Conservation (phyloP, 2,329 filamentous ascomycete genomes). For the Fusarium metavorans region DNA sequence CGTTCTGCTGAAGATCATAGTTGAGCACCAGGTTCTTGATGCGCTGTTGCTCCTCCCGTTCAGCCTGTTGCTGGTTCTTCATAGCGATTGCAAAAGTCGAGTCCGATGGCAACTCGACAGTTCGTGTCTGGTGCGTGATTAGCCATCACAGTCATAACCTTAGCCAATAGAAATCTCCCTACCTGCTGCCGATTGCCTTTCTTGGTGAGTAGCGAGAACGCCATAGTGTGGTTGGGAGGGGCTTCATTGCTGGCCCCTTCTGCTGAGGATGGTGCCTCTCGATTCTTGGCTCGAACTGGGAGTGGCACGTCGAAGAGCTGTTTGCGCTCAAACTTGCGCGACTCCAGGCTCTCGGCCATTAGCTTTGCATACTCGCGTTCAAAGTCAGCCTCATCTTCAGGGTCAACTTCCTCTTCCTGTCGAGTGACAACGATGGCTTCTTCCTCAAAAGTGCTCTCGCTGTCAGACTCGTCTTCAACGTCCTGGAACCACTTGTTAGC, state of each 20-base stretch:
- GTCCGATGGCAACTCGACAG: conserved; percentile 89
- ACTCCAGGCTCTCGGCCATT: conserved; percentile 97
- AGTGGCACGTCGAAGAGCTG: conserved; percentile 95
- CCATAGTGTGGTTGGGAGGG: conserved; percentile 75
- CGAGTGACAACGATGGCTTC: conserved; percentile 93
- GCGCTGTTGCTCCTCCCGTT: conserved; percentile 95
- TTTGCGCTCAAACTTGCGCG: conserved; percentile 95
- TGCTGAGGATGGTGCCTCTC: conserved; percentile 62
- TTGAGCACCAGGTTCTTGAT: conserved; percentile 99
- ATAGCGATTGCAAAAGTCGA: conserved; percentile 96
- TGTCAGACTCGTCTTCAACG: conserved; percentile 60
- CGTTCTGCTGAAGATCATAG: conserved; percentile 89
- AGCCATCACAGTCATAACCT: not conserved
- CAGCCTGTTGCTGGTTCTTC: conserved; percentile 94
- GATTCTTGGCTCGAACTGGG: conserved; percentile 81
- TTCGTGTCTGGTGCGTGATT: conserved; percentile 75
- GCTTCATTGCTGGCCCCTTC: conserved; percentile 43
- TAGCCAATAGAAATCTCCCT: not conserved
- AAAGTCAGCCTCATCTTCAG: conserved; percentile 95
- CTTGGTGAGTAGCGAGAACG: conserved; percentile 95
- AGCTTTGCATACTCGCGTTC: conserved; percentile 98
- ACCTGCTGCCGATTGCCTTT: conserved; percentile 96
- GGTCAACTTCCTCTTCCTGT: conserved; percentile 89
- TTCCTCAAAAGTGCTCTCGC: conserved; percentile 78
- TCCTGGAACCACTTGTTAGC: conserved; percentile 54